phyloP scores from a whole-genome alignment of 371 early-diverging fungal species.

The Rhizomucor pusillus region DNA sequence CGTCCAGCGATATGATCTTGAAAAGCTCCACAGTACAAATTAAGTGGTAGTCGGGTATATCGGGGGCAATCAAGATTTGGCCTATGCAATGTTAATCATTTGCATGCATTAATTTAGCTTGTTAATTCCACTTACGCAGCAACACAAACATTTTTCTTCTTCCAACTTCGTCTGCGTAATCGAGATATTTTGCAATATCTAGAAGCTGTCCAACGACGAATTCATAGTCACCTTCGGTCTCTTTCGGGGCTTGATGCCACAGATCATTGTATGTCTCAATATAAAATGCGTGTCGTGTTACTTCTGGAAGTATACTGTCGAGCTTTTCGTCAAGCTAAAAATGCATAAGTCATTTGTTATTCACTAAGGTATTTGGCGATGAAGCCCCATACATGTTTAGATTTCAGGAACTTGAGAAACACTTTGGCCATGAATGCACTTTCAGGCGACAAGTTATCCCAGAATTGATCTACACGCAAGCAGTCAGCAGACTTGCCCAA shows the following conservation, averaged over 20 bases:
- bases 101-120: neutral
- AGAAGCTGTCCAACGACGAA: conserved; percentile 79
- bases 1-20: conserved; percentile 70
- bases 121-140: conserved; percentile 51
- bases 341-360: neutral
- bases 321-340: conserved; percentile 53
- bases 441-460: conserved; percentile 78
- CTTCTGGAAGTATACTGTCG: conserved; percentile 74
- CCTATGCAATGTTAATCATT: conserved; percentile 25
- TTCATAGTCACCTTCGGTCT: conserved; percentile 60
- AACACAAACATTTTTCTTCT: conserved; percentile 76
- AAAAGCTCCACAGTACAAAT: conserved; percentile 70
- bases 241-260: conserved; percentile 61
- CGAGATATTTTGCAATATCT: conserved; percentile 70
- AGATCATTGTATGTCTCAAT: conserved; percentile 65
- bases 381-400: conserved; percentile 37
- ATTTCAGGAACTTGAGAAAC: conserved; percentile 52
- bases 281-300: conserved; percentile 65
- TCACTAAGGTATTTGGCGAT: neutral
- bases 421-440: conserved; percentile 74
- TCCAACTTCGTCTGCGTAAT: conserved; percentile 88
- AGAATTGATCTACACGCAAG: conserved; percentile 57
- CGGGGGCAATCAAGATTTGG: conserved; percentile 67
- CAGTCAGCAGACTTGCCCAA: neutral
- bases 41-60: conserved; percentile 71